A percentile compares a stretch with the other conserved stretches of the same genome.
These are phyloP conservation scores for Colletotrichum higginsianum DNA, from an alignment of 2,329 filamentous ascomycete species.

Conservation along the genomic window DNA sequence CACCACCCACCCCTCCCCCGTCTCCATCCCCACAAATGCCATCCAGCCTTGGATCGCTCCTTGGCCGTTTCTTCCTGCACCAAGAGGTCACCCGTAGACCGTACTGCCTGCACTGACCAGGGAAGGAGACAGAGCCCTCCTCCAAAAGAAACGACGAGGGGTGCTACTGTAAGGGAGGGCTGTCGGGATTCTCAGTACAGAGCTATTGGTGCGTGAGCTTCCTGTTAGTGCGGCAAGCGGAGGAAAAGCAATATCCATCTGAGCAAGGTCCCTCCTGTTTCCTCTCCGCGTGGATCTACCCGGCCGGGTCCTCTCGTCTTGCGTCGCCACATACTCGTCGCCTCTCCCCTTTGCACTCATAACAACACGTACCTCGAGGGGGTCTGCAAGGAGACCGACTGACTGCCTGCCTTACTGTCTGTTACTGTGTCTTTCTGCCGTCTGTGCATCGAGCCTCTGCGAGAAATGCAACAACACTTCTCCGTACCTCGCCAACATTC, in stretches of 20 bases:
- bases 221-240: constrained; percentile 43
- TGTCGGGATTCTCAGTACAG: constrained; percentile 33
- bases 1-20: constrained; percentile 9
- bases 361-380: constrained; percentile 20
- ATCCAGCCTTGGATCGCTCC: constrained; percentile 33
- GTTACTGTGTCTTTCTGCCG: background rate
- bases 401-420: constrained; percentile 17
- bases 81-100: constrained; percentile 38
- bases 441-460: constrained; percentile 33
- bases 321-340: constrained; percentile 39
- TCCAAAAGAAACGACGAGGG: constrained; percentile 44
- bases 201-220: constrained; percentile 44
- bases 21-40: constrained; percentile 43
- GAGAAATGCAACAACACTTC: constrained; percentile 42
- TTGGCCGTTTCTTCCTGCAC: constrained; percentile 33
- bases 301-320: constrained; percentile 18
- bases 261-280: constrained; percentile 35
- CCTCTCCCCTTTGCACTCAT: constrained; percentile 33
- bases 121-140: constrained; percentile 35
- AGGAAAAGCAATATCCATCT: constrained; percentile 42
- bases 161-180: constrained; percentile 44
- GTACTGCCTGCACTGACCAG: constrained; percentile 30
- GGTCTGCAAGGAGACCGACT: constrained; percentile 37
- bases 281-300: constrained; percentile 39
- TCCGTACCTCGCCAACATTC: constrained; percentile 38